A percentile compares a stretch with the other conserved stretches of the same genome.
phyloP scores from a whole-genome alignment of 768 basidiomycete species.

The Trametes meyenii region DNA sequence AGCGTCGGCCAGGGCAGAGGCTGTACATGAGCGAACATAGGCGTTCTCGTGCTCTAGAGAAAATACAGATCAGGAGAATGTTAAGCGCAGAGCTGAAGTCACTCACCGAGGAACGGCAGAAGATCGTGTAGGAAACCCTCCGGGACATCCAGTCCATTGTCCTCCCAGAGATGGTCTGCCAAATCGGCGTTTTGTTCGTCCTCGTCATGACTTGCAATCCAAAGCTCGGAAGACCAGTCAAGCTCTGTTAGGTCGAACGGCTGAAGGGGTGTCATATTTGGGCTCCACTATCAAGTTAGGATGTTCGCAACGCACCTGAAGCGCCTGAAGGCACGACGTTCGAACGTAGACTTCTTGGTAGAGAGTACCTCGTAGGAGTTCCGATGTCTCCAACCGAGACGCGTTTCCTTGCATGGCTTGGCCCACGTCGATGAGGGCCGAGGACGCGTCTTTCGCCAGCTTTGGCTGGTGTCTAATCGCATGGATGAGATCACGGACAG shows the following conservation, averaged over 20 bases:
- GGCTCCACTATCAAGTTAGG: background rate
- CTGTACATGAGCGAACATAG: constrained; percentile 76
- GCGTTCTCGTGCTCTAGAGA: constrained; percentile 71
- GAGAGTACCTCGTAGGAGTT: constrained; percentile 74
- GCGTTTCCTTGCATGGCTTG: constrained; percentile 75
- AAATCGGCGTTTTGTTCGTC: constrained; percentile 87
- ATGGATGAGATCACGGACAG: constrained; percentile 69
- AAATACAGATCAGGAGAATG: background rate
- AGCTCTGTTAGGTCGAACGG: constrained; percentile 93
- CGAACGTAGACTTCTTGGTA: constrained; percentile 87
- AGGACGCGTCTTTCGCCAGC: constrained; percentile 81
- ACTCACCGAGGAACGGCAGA: constrained; percentile 68
- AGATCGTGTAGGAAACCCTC: constrained; percentile 65
- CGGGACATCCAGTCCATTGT: constrained; percentile 89
- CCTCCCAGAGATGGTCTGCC: constrained; percentile 87
- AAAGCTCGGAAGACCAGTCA: constrained; percentile 89
- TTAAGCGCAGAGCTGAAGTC: background rate
- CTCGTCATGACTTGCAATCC: constrained; percentile 87
- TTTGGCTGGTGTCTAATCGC: constrained; percentile 78
- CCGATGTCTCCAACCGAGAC: constrained; percentile 59
- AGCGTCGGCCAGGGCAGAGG: constrained; percentile 76
- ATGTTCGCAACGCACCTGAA: constrained; percentile 60
- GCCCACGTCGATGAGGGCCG: constrained; percentile 78
- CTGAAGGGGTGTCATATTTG: constrained; percentile 41
- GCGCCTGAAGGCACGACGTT: constrained; percentile 85